Percentiles rank a stretch among this genome's conserved stretches.
phyloP scores from a whole-genome alignment of 2,329 filamentous ascomycete species.

The Fusarium camptoceras region DNA sequence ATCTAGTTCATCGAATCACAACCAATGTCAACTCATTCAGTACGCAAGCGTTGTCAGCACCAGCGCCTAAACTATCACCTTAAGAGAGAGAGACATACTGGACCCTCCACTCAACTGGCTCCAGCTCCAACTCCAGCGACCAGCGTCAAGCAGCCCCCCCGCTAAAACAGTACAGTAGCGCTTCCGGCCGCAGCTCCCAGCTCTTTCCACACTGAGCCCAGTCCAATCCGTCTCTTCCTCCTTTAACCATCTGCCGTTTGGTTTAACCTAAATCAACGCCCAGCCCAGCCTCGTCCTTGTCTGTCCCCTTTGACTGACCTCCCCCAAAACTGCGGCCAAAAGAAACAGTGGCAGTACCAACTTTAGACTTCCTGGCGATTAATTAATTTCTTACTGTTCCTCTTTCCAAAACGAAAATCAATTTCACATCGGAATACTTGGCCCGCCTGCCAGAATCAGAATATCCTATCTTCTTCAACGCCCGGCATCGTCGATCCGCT shows the following conservation, averaged over 20 bases:
- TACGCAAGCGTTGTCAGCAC: not conserved
- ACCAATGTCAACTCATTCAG: not conserved
- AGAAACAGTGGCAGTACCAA: not conserved
- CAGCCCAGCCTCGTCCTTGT: slow-evolving; percentile 28
- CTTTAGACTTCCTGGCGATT: slow-evolving; percentile 12
- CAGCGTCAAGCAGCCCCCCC: not conserved
- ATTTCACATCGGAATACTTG: slow-evolving; percentile 27
- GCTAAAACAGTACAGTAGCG: slow-evolving; percentile 5
- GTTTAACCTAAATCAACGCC: slow-evolving; percentile 38
- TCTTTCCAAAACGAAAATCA: not conserved
- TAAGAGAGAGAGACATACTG: slow-evolving; percentile 23
- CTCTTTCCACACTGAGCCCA: not conserved
- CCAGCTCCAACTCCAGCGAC: slow-evolving; percentile 9
- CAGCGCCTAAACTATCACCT: slow-evolving; percentile 36
- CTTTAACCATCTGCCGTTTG: slow-evolving; percentile 39
- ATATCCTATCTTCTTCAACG: slow-evolving; percentile 8
- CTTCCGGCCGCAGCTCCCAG: slow-evolving; percentile 10
- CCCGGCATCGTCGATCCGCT: slow-evolving; percentile 40
- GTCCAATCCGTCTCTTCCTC: slow-evolving; percentile 26
- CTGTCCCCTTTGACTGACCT: slow-evolving; percentile 10
- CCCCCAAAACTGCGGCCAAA: slow-evolving; percentile 12
- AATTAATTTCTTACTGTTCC: slow-evolving; percentile 8
- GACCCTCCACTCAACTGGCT: slow-evolving; percentile 16
- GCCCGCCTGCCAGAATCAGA: slow-evolving; percentile 35
- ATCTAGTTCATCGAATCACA: slow-evolving; percentile 3